Base-by-base conservation (phyloP, 352 stramenopile species). In the Pythium apleroticum region DNA sequence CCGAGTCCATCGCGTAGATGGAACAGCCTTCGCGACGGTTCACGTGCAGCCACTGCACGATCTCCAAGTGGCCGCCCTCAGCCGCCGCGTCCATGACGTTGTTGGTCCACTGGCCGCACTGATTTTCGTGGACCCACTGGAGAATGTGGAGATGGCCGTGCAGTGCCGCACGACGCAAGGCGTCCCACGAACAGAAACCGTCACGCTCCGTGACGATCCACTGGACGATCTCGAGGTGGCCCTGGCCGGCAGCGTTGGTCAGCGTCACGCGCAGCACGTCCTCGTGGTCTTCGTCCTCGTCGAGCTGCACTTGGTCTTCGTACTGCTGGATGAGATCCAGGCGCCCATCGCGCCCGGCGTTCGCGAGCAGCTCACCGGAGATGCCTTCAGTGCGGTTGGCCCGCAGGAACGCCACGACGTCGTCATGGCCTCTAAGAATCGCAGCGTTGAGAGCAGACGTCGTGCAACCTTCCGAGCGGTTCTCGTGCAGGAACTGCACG, bases 191-290 rank as follows among this genome's bases (percentile, higher is more conserved):
- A 52, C 66, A 73, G 41, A 69, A 62, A 3, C 60, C 60, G 3
- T 69, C 66, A 22, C 66, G 66, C 46, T 73, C 66, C 19, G 24
- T 19, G 19, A 75, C 58, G 57, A 69, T 69, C 68, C 67, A 74
- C 57, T 70, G 39, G 17, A 73, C 66, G 15, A 73, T 54, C 25
- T 73, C 28, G 28, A 73, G 35, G 37, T 73, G 66, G 25, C 66
- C 66, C 27, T 73, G 66, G 7, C 48, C 60, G 8, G 60, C 60
- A 15, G 66, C 66, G 28, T 65, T 66, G 10, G 57, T 66, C 2
- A 73, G 55, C 11, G 66, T 61, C 41, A 73, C 50, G 1, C 60
- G 60, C 41, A 73, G 19, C 28, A 66, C 60, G 24, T 72, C 64
- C 33, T 71, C 65, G 22, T 72, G 35, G 54, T 67, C 59, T 49